Evolutionary conservation across 345 rosid genomes (phyloP).

Genomic region (Citrus hindsii): DNA sequence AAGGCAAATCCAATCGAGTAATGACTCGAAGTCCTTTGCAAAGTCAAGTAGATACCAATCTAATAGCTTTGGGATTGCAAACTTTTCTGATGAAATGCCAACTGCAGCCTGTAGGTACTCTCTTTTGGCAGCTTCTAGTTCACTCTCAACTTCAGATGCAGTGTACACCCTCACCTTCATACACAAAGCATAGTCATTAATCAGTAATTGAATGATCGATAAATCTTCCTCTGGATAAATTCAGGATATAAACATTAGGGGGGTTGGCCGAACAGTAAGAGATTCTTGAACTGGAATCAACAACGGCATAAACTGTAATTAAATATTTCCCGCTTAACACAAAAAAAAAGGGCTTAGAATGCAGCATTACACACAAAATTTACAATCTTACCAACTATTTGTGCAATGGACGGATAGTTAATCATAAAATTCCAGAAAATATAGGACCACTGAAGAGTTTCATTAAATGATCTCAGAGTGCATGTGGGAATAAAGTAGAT

Average conservation of each 20-base stretch:
- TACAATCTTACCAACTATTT: background rate
- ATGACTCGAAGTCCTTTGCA: constrained; percentile 75
- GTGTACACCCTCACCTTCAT: constrained; percentile 75
- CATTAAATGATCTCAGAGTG: background rate
- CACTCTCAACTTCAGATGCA: constrained; percentile 56
- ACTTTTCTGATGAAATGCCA: constrained; percentile 47
- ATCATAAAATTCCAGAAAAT: background rate
- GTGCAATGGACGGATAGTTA: background rate
- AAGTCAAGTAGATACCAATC: constrained; percentile 84
- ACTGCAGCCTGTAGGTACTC: constrained; percentile 80
- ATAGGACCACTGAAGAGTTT: constrained; percentile 20
- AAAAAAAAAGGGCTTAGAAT: background rate
- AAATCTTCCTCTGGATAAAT: background rate
- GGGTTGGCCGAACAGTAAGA: background rate
- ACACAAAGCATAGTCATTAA: constrained; percentile 12
- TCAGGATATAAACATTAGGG: background rate
- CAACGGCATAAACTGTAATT: background rate
- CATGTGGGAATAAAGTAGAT: background rate
- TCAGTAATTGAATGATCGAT: constrained; percentile 14
- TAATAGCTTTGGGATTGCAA: constrained; percentile 67
- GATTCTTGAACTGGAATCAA: background rate
- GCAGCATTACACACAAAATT: background rate
- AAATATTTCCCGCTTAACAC: background rate
- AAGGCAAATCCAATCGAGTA: constrained; percentile 86
- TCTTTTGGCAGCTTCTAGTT: constrained; percentile 65